Base-by-base conservation (phyloP, 108 stramenopile genomes). In the Seminavis robusta region DNA sequence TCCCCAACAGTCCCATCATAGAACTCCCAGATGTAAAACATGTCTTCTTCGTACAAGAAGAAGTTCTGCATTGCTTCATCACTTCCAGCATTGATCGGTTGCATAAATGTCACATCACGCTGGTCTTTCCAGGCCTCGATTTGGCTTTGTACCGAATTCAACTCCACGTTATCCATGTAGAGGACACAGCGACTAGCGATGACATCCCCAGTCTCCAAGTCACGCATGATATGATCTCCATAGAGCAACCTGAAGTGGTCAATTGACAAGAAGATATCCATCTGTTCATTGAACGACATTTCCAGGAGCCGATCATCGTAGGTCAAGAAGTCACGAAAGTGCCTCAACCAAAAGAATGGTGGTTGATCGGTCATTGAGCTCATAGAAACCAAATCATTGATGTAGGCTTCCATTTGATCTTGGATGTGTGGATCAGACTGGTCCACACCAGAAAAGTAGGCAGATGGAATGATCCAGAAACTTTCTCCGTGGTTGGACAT, bases 401-500 rank as follows among this genome's bases (percentile, higher is more conserved):
- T 31, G 28, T 65, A 72, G 27, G 15, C 34, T 26, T 47, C 29
- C 63, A 65, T 65, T 23, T 59, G 64, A 19, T 13, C 26, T 44
- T 55, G 63, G 37, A 65, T 44, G 0, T 21, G 46, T 11, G 31
- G 44, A 17, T 29, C 17, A 15, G 48, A 47, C 21, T 64, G 63
- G 32, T 72, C 64, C 8, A 59, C 58, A 44, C 41, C 25, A 0
- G 64, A 57, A 38, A 72, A 72, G 57, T 50, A 63, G 5, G 38
- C 51, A 39, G 54, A 36, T 16, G 47, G 29, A 10, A 40, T 21
- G 1, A 56, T 38, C 16, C 41, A 32, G 38, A 25, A 21, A 28
- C 66, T 45, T n/a, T n/a, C 13, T 9, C 13, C n/a, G n/a, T n/a
- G n/a, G n/a, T n/a, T n/a, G n/a, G n/a, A n/a, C n/a, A n/a, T n/a